Base-by-base conservation (phyloP, 768 basidiomycete genomes). In the Scleroderma citrinum region DNA sequence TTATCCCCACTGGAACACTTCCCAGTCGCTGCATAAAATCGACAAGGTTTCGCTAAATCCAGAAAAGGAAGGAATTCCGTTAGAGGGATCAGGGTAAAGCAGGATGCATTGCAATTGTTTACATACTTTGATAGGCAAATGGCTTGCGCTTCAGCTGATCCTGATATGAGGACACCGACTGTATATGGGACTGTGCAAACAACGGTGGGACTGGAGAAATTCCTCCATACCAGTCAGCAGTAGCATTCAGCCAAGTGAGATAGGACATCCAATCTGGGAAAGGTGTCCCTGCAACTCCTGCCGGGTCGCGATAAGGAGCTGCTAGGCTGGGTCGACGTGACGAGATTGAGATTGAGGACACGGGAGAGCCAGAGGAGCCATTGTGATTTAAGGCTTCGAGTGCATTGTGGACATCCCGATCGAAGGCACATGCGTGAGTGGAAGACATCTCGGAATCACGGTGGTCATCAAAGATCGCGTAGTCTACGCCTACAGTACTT, bases 31-130 rank as follows among this genome's bases (percentile, higher is more conserved):
- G 65, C 66, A 56, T 70, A 80, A 58, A 77, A 83, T 59, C 76
- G 80, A 63, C 82, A 84, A 23, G 75, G 76, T 50, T 83, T 83
- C 1, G 81, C 82, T 83, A 46, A n/a, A 20, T 6, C 34, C n/a
- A 32, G 24, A 26, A 46, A 45, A 36, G 12, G 16, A 43, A 37
- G 21, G 19, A 29, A 34, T 34, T 17, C 8, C 17, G 20, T 46
- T n/a, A n/a, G n/a, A n/a, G n/a, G n/a, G n/a, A n/a, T n/a, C n/a
- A 44, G 37, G 23, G 44, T n/a, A 48, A 19, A 13, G 31, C 7
- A 26, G 44, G 42, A 38, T 36, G 45, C 2, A 19, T 7, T n/a
- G 23, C 8, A 35, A 44, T 45, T 17, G 11, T 43, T 7, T 8
- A 50, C 64, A 47, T 45, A 68, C 65, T 68, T 51, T 61, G 68